Conservation (phyloP, 495 filamentous ascomycete species). For the Penicillium cosmopolitanum region DNA sequence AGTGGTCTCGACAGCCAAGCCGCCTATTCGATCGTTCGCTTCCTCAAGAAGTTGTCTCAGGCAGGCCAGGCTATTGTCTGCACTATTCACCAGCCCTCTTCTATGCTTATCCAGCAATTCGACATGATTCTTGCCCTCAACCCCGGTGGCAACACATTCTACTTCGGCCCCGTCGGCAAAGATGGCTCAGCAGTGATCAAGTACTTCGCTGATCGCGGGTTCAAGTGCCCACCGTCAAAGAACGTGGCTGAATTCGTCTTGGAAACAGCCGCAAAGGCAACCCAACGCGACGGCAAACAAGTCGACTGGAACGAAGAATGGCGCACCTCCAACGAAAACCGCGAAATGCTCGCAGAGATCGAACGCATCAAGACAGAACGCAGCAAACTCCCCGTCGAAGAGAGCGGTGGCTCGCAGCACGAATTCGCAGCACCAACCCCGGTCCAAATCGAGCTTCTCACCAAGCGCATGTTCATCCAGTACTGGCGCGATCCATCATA, state of each 20-base stretch:
- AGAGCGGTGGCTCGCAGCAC: slow-evolving; percentile 39
- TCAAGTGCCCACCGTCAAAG: slow-evolving; percentile 61
- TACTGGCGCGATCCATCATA: slow-evolving; percentile 76
- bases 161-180: slow-evolving; percentile 72
- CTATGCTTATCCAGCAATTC: slow-evolving; percentile 73
- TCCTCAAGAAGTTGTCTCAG: slow-evolving; percentile 79
- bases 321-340: slow-evolving; percentile 61
- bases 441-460: slow-evolving; percentile 62
- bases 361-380: slow-evolving; percentile 59
- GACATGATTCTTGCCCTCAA: slow-evolving; percentile 75
- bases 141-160: slow-evolving; percentile 71
- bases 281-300: slow-evolving; percentile 50
- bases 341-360: slow-evolving; percentile 60
- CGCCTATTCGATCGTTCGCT: slow-evolving; percentile 79
- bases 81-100: slow-evolving; percentile 81
- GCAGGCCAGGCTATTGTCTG: slow-evolving; percentile 78
- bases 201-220: slow-evolving; percentile 67
- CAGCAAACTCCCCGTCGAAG: slow-evolving; percentile 48
- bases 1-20: slow-evolving; percentile 85
- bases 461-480: slow-evolving; percentile 66
- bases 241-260: slow-evolving; percentile 89
- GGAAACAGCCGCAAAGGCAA: slow-evolving; percentile 71
- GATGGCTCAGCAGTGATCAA: slow-evolving; percentile 64
- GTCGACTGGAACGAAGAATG: slow-evolving; percentile 76
- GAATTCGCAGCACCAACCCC: slow-evolving; percentile 68